phyloP scores from a whole-genome alignment of 176 grass and related monocot species.

The Puya raimondii region DNA sequence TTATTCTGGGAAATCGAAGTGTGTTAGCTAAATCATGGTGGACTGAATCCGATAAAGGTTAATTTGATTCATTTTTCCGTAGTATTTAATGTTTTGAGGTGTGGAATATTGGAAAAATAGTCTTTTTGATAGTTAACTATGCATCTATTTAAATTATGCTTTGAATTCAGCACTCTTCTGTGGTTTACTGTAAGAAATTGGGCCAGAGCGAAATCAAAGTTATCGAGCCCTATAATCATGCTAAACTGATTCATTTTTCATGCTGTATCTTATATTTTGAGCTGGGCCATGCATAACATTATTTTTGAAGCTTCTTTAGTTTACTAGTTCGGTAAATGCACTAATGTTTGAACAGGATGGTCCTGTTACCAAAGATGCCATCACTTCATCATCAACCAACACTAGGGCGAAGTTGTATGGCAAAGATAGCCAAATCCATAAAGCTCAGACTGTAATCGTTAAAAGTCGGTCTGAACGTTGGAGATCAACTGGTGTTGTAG shows the following conservation, averaged over 20 bases:
- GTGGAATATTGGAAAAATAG: too few species aligned
- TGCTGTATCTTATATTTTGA: too few species aligned
- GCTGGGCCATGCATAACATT: background rate
- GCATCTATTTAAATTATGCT: too few species aligned
- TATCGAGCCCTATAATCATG: too few species aligned
- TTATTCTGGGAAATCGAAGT: background rate
- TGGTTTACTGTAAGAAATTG: too few species aligned
- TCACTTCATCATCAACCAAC: slow-evolving; percentile 14
- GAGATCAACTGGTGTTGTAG: slow-evolving; percentile 73
- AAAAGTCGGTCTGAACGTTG: slow-evolving; percentile 54
- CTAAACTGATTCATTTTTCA: too few species aligned
- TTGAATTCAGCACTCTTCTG: too few species aligned
- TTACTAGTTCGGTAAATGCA: background rate
- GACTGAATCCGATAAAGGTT: too few species aligned
- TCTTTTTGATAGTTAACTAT: too few species aligned
- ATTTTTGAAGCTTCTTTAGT: background rate
- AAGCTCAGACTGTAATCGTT: slow-evolving; percentile 27
- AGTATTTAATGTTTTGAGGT: too few species aligned
- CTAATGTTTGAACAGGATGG: slow-evolving; percentile 45
- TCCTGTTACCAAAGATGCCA: slow-evolving; percentile 60
- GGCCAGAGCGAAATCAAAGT: too few species aligned
- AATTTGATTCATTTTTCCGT: too few species aligned
- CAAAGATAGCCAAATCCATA: slow-evolving; percentile 28
- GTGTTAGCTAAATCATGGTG: background rate
- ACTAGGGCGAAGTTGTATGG: slow-evolving; percentile 28